These are phyloP conservation scores for Corymbia maculata DNA, from an alignment of 345 rosid genomes.

Conservation along the genomic window DNA sequence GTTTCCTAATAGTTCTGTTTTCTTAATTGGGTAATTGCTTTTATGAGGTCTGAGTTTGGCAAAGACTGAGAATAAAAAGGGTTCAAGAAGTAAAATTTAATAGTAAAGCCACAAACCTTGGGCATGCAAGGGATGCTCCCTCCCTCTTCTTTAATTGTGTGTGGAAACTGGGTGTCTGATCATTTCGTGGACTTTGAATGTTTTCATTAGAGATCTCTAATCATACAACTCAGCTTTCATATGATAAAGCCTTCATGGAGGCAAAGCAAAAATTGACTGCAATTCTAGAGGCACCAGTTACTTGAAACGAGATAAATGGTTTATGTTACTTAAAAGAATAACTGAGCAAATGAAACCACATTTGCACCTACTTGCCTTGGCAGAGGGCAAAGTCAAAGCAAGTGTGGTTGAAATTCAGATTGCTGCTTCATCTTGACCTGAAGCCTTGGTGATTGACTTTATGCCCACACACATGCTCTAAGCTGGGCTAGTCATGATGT, in stretches of 20 bases:
- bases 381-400: neutral
- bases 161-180: neutral
- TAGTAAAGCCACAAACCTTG: neutral
- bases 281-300: neutral
- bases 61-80: neutral
- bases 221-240: neutral
- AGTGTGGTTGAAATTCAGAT: neutral
- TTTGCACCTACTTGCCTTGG: neutral
- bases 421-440: neutral
- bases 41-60: neutral
- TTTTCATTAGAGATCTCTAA: neutral
- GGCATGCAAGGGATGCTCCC: neutral
- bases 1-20: neutral
- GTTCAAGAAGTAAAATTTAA: neutral
- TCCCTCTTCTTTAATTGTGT: neutral
- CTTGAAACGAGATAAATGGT: neutral
- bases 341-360: neutral
- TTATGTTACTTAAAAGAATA: neutral
- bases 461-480: neutral
- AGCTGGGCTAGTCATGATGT: neutral
- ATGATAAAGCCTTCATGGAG: neutral
- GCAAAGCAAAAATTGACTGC: neutral
- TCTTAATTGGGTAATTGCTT: neutral
- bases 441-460: neutral
- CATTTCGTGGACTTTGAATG: neutral